Conservation (phyloP, 2,329 filamentous ascomycete genomes). For the Fusarium mangiferae region DNA sequence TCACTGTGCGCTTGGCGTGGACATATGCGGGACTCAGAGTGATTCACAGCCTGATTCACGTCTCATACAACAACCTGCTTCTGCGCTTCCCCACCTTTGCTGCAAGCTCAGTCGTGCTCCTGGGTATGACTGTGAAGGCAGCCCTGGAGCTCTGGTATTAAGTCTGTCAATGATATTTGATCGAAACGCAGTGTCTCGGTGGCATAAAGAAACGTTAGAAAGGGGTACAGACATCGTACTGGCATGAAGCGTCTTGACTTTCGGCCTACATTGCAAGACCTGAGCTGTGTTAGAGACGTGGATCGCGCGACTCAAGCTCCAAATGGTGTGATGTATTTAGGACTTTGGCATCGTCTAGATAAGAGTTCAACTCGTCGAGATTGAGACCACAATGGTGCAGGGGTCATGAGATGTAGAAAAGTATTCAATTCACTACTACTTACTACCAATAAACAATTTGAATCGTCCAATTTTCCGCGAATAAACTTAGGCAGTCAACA, state of each 20-base stretch:
- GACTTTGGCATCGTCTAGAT: no score
- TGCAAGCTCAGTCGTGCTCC: not conserved
- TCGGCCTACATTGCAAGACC: not conserved
- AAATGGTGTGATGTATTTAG: not conserved
- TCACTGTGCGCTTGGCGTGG: not conserved
- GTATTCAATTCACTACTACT: fast-evolving
- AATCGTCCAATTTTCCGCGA: fast-evolving
- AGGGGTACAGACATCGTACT: not conserved
- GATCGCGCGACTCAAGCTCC: not conserved
- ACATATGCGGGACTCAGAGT: not conserved
- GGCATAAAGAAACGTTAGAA: not conserved
- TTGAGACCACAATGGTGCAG: not conserved
- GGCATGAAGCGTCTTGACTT: not conserved
- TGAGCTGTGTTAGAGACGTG: not conserved
- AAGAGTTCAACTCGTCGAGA: no score
- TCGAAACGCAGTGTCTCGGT: not conserved
- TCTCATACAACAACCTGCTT: not conserved
- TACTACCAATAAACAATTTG: not conserved
- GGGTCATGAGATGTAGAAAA: not conserved
- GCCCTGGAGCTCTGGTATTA: not conserved
- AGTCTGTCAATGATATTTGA: fast-evolving
- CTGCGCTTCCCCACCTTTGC: not conserved
- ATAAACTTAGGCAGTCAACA: not conserved
- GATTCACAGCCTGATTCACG: not conserved
- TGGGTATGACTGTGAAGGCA: not conserved